phyloP scores from a whole-genome alignment of 1,284 basidiomycete species.

The Hemileia vastatrix region DNA sequence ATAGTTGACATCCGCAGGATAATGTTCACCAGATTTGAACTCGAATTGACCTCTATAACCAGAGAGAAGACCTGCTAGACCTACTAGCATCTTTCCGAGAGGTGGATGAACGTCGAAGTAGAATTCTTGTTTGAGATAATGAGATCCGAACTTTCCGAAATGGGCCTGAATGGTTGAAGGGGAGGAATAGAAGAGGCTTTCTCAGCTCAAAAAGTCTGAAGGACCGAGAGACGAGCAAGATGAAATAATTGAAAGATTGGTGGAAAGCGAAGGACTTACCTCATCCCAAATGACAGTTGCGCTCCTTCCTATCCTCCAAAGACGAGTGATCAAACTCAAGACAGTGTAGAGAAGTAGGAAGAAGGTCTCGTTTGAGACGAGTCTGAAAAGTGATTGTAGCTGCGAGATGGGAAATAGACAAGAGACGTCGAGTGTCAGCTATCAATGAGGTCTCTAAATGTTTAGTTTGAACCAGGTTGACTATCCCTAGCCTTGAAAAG shows the following conservation, averaged over 20 bases:
- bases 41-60: slow-evolving; percentile 88
- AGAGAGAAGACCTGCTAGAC: slow-evolving; percentile 75
- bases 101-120: slow-evolving; percentile 81
- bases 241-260: too few species aligned
- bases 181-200: background rate
- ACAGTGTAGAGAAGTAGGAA: slow-evolving; percentile 81
- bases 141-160: slow-evolving; percentile 91
- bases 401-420: too few species aligned
- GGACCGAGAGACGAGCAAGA: background rate
- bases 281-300: slow-evolving; percentile 94
- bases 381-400: too few species aligned
- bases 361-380: too few species aligned
- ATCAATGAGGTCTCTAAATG: too few species aligned
- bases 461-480: too few species aligned
- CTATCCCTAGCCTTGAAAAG: too few species aligned
- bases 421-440: too few species aligned
- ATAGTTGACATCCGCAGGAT: slow-evolving; percentile 77
- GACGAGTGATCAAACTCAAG: slow-evolving; percentile 85
- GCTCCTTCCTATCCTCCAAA: slow-evolving; percentile 79
- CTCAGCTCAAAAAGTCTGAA: background rate
- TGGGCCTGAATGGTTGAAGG: too few species aligned
- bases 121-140: slow-evolving; percentile 89
- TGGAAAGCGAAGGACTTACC: slow-evolving; percentile 43
- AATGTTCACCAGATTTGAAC: slow-evolving; percentile 81
- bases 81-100: slow-evolving; percentile 96